These are phyloP conservation scores for Puccinia hordei DNA, from an alignment of 1,284 basidiomycete genomes.

Conservation along the genomic window DNA sequence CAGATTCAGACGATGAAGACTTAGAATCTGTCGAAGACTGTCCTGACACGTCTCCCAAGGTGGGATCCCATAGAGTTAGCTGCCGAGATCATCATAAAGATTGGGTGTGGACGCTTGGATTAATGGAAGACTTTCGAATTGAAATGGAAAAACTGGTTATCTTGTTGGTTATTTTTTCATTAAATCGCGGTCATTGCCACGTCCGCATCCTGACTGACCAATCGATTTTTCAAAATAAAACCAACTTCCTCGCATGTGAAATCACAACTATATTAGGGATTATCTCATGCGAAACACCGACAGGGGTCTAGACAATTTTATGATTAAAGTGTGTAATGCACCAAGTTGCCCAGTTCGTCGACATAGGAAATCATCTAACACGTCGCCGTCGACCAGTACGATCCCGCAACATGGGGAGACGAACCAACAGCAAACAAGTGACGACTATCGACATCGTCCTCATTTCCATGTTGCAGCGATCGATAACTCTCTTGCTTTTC, in stretches of 20 bases:
- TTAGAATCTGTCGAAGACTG: conserved; percentile 51
- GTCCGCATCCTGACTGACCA: neutral
- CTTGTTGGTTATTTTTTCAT: conserved; percentile 61
- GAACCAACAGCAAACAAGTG: conserved; percentile 27
- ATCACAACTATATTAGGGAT: conserved; percentile 63
- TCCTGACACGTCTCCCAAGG: conserved; percentile 22
- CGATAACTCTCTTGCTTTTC: conserved; percentile 88
- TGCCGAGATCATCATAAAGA: conserved; percentile 56
- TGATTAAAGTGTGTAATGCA: conserved; percentile 56
- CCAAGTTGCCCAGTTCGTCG: conserved; percentile 25
- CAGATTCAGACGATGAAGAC: conserved; percentile 65
- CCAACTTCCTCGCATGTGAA: neutral
- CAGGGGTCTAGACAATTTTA: conserved; percentile 61
- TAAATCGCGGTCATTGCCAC: conserved; percentile 52
- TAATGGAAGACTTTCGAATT: conserved; percentile 78
- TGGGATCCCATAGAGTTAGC: conserved; percentile 54
- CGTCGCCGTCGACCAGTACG: conserved; percentile 48
- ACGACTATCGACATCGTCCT: conserved; percentile 50
- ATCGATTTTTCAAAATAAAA: conserved; percentile 34
- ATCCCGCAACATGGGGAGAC: conserved; percentile 34
- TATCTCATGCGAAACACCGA: conserved; percentile 83
- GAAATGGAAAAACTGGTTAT: conserved; percentile 88
- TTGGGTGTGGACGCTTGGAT: conserved; percentile 71
- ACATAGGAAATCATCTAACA: conserved; percentile 22
- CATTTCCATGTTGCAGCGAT: conserved; percentile 79